Percentiles rank a stretch among this genome's conserved stretches.
phyloP scores from a whole-genome alignment of 164 flowering plant species.

The Kalanchoe fedtschenkoi region DNA sequence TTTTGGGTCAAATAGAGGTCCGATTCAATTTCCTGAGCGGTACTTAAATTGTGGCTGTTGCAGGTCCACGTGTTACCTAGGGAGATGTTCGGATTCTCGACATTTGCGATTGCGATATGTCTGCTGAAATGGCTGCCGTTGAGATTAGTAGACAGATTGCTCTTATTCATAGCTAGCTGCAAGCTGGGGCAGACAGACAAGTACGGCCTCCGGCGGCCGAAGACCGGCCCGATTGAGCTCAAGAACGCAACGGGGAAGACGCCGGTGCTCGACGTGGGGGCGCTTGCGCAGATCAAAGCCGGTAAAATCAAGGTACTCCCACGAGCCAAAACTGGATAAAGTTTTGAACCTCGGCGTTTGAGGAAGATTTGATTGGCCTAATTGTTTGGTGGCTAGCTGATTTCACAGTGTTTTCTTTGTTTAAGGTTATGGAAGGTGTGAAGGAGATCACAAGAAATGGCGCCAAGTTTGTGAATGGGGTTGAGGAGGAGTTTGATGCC shows the following conservation, averaged over 20 bases:
- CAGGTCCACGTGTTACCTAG: constrained; percentile 6
- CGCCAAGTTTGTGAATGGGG: constrained; percentile 6
- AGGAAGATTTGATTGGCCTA: too few species aligned
- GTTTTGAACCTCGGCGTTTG: background rate
- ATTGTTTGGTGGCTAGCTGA: background rate
- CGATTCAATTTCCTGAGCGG: background rate
- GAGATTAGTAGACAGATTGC: constrained; percentile 4
- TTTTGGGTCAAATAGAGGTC: background rate
- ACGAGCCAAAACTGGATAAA: background rate
- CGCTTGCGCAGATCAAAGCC: background rate
- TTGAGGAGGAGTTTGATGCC: constrained; percentile 5
- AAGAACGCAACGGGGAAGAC: constrained; percentile 5
- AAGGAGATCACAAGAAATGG: constrained; percentile 6
- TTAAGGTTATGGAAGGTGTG: constrained; percentile 4
- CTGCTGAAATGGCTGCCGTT: constrained; percentile 5
- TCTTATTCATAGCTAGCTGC: background rate
- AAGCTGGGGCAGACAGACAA: background rate
- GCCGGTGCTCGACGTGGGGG: constrained; percentile 6
- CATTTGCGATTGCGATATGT: constrained; percentile 2
- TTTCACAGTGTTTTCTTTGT: background rate
- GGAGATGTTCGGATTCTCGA: constrained; percentile 3
- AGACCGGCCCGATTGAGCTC: constrained; percentile 5
- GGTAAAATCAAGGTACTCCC: constrained; percentile 4
- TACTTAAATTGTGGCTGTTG: background rate
- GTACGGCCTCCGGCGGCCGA: constrained; percentile 1